phyloP scores from a whole-genome alignment of 306 rosid genomes.

The Lablab purpureus region DNA sequence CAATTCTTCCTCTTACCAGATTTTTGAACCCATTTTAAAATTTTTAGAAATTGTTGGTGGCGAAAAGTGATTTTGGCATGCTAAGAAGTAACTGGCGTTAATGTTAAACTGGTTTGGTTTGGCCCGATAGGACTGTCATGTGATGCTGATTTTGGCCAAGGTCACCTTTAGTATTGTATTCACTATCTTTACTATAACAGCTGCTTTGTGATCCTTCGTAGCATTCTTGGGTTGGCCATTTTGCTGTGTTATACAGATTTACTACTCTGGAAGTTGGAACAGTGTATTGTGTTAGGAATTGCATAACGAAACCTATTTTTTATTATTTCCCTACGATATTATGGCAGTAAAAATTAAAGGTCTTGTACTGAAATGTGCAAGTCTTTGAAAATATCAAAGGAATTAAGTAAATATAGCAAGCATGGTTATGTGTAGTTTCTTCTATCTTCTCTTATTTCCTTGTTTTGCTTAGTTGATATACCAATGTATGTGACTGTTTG shows the following conservation, averaged over 20 bases:
- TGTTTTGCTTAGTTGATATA: conserved; percentile 22
- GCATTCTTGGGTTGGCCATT: neutral
- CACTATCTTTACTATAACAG: neutral
- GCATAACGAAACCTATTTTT: neutral
- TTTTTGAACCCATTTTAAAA: neutral
- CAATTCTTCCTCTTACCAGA: neutral
- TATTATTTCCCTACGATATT: neutral
- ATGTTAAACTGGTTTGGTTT: neutral
- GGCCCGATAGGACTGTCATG: neutral
- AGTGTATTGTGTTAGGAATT: conserved; percentile 5
- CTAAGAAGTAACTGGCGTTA: neutral
- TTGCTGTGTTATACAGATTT: neutral
- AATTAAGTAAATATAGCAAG: neutral
- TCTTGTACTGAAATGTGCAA: conserved; percentile 2
- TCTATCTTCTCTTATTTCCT: conserved; percentile 20
- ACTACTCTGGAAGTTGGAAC: neutral
- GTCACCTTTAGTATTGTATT: neutral
- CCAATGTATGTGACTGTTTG: neutral
- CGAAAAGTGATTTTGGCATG: conserved; percentile 6
- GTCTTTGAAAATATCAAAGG: neutral
- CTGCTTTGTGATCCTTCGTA: neutral
- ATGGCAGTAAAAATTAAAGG: neutral
- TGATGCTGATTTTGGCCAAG: neutral
- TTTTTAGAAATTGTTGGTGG: neutral
- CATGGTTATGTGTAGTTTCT: neutral